Evolutionary conservation across 2,329 filamentous ascomycete species (phyloP).

Genomic region (Hypoxylon sp.): DNA sequence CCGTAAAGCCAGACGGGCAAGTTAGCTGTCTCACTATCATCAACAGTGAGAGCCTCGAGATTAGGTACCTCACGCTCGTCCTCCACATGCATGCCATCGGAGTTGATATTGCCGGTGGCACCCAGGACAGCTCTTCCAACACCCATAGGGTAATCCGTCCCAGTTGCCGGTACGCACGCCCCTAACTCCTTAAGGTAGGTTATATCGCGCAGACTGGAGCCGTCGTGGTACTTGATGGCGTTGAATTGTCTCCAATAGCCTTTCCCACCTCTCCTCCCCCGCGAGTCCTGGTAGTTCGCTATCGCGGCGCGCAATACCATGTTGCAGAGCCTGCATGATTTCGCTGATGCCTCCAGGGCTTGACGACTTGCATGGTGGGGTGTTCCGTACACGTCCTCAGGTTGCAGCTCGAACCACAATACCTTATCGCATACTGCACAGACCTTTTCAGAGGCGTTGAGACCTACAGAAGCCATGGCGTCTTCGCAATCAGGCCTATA

Average conservation of each 20-base stretch:
- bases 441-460: background rate
- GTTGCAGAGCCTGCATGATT: slow-evolving; percentile 22
- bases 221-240: slow-evolving; percentile 26
- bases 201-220: slow-evolving; percentile 10
- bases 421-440: slow-evolving; percentile 25
- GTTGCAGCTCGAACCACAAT: slow-evolving; percentile 31
- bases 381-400: slow-evolving; percentile 27
- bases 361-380: slow-evolving; percentile 23
- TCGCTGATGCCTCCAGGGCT: slow-evolving; percentile 21
- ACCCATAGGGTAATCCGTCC: slow-evolving; percentile 16
- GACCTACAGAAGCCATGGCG: slow-evolving; percentile 1
- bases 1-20: slow-evolving; percentile 29
- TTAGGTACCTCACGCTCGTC: slow-evolving; percentile 13
- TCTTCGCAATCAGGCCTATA: background rate
- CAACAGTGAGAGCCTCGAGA: slow-evolving; percentile 5
- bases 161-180: slow-evolving; percentile 13
- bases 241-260: slow-evolving; percentile 35
- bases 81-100: slow-evolving; percentile 25
- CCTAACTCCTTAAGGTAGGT: slow-evolving; percentile 25
- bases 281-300: slow-evolving; percentile 28
- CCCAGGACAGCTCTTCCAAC: slow-evolving; percentile 18
- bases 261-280: slow-evolving; percentile 16
- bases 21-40: slow-evolving; percentile 21
- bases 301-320: slow-evolving; percentile 25
- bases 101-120: slow-evolving; percentile 23